A percentile compares a stretch with the other conserved stretches of the same genome.
Conservation (phyloP, 2,329 filamentous ascomycete genomes). For the Alternaria tenuissima region DNA sequence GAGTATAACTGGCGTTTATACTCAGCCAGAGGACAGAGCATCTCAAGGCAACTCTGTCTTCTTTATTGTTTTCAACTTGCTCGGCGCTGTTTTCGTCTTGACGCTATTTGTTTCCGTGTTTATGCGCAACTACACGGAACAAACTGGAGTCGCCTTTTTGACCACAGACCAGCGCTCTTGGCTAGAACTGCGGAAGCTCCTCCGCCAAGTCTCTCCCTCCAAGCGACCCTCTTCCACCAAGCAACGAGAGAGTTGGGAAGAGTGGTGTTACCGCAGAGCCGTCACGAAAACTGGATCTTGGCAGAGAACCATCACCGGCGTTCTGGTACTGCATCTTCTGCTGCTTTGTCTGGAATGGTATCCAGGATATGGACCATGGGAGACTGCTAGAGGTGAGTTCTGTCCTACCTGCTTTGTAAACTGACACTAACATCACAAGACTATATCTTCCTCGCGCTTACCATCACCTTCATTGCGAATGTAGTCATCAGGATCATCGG, state of each 20-base stretch:
- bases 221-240: slow-evolving; percentile 86
- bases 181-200: slow-evolving; percentile 90
- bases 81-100: slow-evolving; percentile 94
- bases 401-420: background rate
- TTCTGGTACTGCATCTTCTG: slow-evolving; percentile 83
- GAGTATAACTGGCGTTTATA: slow-evolving; percentile 77
- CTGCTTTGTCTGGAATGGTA: slow-evolving; percentile 88
- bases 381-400: slow-evolving; percentile 64
- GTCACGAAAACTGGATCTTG: slow-evolving; percentile 93
- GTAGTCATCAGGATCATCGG: slow-evolving; percentile 84
- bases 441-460: slow-evolving; percentile 81
- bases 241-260: slow-evolving; percentile 76
- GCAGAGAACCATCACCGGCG: slow-evolving; percentile 81
- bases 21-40: slow-evolving; percentile 74
- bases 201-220: slow-evolving; percentile 92
- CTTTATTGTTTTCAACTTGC: slow-evolving; percentile 94
- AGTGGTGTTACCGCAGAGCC: slow-evolving; percentile 93
- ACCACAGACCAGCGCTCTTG: slow-evolving; percentile 96
- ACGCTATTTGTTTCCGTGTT: slow-evolving; percentile 99
- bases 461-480: slow-evolving; percentile 82
- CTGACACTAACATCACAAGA: slow-evolving; percentile 56
- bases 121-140: slow-evolving; percentile 99
- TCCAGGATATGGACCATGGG: slow-evolving; percentile 76
- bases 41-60: slow-evolving; percentile 89
- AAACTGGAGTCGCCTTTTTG: slow-evolving; percentile 94